Conservation (phyloP, 257 asterid species). For the Solanum tarijense region DNA sequence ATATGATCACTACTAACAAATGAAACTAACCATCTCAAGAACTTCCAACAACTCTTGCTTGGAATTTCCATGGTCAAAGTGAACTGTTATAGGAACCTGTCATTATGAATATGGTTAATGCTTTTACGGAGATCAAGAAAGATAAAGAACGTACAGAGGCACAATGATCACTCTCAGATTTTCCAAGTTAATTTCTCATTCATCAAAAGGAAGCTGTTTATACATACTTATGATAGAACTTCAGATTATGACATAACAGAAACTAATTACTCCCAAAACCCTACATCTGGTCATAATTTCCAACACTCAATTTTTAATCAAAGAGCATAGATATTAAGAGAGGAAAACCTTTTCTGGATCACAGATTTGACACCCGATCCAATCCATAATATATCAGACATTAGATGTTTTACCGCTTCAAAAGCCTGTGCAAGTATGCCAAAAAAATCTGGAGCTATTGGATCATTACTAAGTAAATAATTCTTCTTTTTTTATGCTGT, state of each 20-base stretch:
- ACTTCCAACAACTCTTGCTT: conserved; percentile 73
- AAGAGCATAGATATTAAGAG: background rate
- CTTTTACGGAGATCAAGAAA: background rate
- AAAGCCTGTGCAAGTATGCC: background rate
- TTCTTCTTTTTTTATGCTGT: background rate
- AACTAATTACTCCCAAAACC: background rate
- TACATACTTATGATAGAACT: background rate
- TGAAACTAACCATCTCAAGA: conserved; percentile 61
- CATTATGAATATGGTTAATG: conserved; percentile 1
- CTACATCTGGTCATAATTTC: background rate
- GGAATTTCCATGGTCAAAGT: conserved; percentile 94
- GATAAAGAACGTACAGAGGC: background rate
- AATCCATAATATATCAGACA: background rate
- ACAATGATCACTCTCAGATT: background rate
- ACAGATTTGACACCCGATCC: background rate
- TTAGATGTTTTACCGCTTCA: background rate
- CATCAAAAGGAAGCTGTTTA: background rate
- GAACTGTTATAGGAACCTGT: conserved; percentile 94
- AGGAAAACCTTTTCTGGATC: background rate
- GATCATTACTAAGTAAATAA: background rate
- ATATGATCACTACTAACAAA: background rate
- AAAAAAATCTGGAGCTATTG: background rate
- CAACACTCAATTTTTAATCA: background rate
- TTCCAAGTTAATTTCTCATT: background rate
- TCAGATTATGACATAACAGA: background rate